A percentile compares a stretch with the other conserved stretches of the same genome.
These are phyloP conservation scores for Trypanosoma vivax DNA, from an alignment of 208 protist species.

Conservation along the genomic window DNA sequence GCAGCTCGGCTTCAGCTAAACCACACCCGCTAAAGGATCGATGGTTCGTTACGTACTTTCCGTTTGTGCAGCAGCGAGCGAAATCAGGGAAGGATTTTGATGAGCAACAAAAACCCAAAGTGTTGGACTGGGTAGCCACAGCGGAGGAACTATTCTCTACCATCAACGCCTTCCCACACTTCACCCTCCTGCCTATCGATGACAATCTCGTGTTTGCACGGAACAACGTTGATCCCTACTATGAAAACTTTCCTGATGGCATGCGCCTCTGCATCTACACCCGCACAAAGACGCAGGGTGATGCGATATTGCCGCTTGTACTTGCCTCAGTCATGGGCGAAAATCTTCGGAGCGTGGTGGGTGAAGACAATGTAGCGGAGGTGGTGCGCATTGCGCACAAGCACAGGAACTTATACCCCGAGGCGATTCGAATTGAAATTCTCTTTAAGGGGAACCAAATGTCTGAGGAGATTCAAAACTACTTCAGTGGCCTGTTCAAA, in stretches of 20 bases:
- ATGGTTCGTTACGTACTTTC: slow-evolving; percentile 80
- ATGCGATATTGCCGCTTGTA: slow-evolving; percentile 37
- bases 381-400: slow-evolving; percentile 79
- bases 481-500: slow-evolving; percentile 44
- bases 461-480: slow-evolving; percentile 32
- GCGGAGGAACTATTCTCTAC: slow-evolving; percentile 69
- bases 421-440: slow-evolving; percentile 64
- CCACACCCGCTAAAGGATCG: slow-evolving; percentile 70
- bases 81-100: slow-evolving; percentile 39
- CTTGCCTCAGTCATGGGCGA: slow-evolving; percentile 74
- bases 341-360: slow-evolving; percentile 34
- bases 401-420: slow-evolving; percentile 40
- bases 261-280: slow-evolving; percentile 60
- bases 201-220: slow-evolving; percentile 74
- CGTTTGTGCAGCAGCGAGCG: slow-evolving; percentile 16
- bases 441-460: slow-evolving; percentile 41
- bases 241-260: slow-evolving; percentile 73
- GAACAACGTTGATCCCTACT: slow-evolving; percentile 64
- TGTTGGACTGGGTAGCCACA: slow-evolving; percentile 66
- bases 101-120: slow-evolving; percentile 36
- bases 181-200: slow-evolving; percentile 48
- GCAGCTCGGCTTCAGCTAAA: slow-evolving; percentile 2
- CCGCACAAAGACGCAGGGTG: slow-evolving; percentile 58
- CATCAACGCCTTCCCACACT: slow-evolving; percentile 65
- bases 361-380: slow-evolving; percentile 39